Base-by-base conservation (phyloP, 2,329 filamentous ascomycete genomes). In the Monosporascus cannonballus region DNA sequence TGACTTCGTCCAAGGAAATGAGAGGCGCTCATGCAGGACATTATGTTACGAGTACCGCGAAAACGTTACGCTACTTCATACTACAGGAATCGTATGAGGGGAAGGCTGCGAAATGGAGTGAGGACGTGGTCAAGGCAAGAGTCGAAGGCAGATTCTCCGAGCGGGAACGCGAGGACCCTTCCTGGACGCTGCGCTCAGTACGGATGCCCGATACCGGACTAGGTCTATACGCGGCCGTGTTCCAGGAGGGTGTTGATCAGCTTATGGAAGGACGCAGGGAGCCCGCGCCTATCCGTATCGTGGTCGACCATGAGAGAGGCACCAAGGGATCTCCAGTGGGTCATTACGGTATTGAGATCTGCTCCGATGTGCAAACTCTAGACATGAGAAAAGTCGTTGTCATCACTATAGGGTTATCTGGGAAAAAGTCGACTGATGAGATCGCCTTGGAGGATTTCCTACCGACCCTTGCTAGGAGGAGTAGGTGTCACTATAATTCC, bases 131-230 rank as follows among this genome's bases (percentile, higher is more conserved):
- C 47, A 95, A 93, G 71, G 91, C 92, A 8, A 84, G 86, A 58
- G 84, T 96, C 15, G 93, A 96, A 70, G 87, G 85, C 6, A 83
- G 92, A 11, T 96, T 95, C 63, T 75, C 88, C 0, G 91, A 96
- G 66, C 69, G 75, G n/a, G 90, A 96, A 72, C 83, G 92, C 54
- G 90, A 96, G 67, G 82, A 86, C 54, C 79, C 85, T 17, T 84
- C 81, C 61, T 96, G 90, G 91, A 88, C 88, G 34, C 79, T 95
- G 34, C 83, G 90, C 38, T 87, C 85, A 20, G 79, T 83, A 15
- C 81, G 78, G 54, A 79, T 84, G 66, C 77, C 79, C 38, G 86
- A 85, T 63, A 79, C 73, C 54, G 79, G 78, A 51, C 69, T 86
- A 9, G 79, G 76, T 9, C 60, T 86, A 25, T 81, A 83, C 60